Evolutionary conservation across 768 basidiomycete genomes (phyloP), one percentile per base, ranked within the genome.

Genomic region (Naganishia antarctica): DNA sequence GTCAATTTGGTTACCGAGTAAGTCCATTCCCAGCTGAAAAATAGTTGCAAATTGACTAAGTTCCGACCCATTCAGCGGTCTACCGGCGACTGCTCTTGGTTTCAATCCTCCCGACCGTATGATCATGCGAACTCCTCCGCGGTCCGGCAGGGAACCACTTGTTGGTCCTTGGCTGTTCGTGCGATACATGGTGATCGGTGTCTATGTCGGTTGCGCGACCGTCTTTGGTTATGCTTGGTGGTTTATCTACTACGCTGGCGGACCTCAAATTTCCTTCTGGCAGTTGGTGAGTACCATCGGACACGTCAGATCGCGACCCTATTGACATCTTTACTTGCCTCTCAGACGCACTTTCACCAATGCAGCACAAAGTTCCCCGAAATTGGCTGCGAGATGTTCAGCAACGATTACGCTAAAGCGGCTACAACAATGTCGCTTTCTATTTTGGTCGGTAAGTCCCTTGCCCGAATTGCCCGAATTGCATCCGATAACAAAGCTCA

Each of bases 211-310:
- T 31, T 84, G 85, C 61, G 93, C 91, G 4, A 98, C 94, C 26
- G 94, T 99, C 26, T 91, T 88, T 70, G 94, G 93, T 50, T 99
- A 99, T 73, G 94, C 91, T 0, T 99, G 94, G 94, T 98, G 94
- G 94, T 99, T 99, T 81, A 81, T 94, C 72, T 88, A 86, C 78
- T 97, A 97, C 77, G 72, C 82, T 16, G 87, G 83, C 48, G 94
- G 94, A 0, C 94, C 94, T 4, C 90, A 92, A 73, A 97, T 99
- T 72, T 83, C 89, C 3, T 97, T 89, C 82, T 81, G 90, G 73
- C 90, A 99, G 79, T 81, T 99, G 67, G 93, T 96, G 71, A 73
- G 89, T 83, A 28, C 18, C 63, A 69, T 23, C 69, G 34, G 6
- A 44, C 34, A 34, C 51, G 16, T 51, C 34, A 28, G 34, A 21